Evolutionary conservation across 495 filamentous ascomycete genomes (phyloP), one percentile per base, ranked within the genome.

Genomic region (Talaromyces borbonicus): DNA sequence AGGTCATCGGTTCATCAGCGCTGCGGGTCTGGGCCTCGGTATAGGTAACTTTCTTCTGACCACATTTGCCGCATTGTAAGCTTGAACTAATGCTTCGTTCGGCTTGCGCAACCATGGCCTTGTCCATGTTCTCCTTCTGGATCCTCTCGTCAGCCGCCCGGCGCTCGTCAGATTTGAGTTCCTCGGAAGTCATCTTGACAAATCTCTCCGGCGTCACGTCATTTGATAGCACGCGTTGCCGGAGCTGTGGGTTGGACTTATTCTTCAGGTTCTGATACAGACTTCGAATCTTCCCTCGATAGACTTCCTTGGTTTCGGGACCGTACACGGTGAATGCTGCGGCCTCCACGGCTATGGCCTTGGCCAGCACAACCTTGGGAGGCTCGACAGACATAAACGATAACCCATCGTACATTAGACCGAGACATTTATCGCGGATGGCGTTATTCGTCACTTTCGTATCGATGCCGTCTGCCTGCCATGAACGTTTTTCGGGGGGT

Each of bases 231-330:
- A 98, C 85, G 49, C 82, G 79, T 41, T 71, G 67, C 16, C 88
- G 80, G 24, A 98, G 74, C 39, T 71, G 72, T 20, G 74, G 68
- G 68, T 96, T 97, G 39, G 82, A 83, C 61, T 86, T 87, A 68
- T 84, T 85, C 74, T 95, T 96, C 43, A 98, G 75, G 56, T 95
- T 95, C 56, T 88, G 81, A 72, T 83, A 95, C 14, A 98, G 75
- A 20, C 84, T 87, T 59, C 93, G 85, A 51, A 95, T 80, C 67
- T 95, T 96, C 30, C 67, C 70, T 45, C 82, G 80, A 72, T 98
- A 98, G 31, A 76, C 67, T 38, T 76, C 61, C 45, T 76, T 76
- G 4, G 75, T 81, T 56, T 90, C 86, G 14, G 81, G 77, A 54
- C 73, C 73, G 16, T 77, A 77, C 7, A 68, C 55, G 12, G 69